Percentiles rank a stretch among this genome's conserved stretches.
phyloP scores from a whole-genome alignment of 768 basidiomycete species.

The Hygrophorus russula region DNA sequence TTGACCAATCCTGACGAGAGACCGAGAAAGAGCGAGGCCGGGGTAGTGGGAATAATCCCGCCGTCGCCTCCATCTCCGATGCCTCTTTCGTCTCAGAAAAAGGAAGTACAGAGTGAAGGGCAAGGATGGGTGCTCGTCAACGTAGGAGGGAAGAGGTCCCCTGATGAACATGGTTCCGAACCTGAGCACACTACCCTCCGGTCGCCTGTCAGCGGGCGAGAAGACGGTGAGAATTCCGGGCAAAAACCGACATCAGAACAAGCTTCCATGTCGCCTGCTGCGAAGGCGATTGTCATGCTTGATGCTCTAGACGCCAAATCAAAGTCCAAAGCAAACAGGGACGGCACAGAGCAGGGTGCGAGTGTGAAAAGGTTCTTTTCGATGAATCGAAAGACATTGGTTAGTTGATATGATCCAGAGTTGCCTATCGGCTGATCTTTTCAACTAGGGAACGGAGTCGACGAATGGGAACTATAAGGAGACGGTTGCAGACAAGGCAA shows the following conservation, averaged over 20 bases:
- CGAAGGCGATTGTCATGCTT: conserved; percentile 52
- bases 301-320: conserved; percentile 45
- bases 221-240: conserved; percentile 5
- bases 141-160: conserved; percentile 30
- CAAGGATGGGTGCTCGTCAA: conserved; percentile 62
- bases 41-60: conserved; percentile 39
- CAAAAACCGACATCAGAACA: background rate
- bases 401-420: conserved; percentile 15
- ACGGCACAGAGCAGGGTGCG: conserved; percentile 10
- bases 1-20: conserved; percentile 30
- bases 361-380: conserved; percentile 28
- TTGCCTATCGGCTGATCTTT: background rate
- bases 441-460: background rate
- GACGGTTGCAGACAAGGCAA: no score
- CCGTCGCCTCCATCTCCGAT: conserved; percentile 14
- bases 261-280: conserved; percentile 30
- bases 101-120: conserved; percentile 21
- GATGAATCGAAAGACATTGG: conserved; percentile 25
- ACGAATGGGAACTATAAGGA: background rate
- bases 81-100: conserved; percentile 9
- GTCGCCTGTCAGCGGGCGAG: conserved; percentile 4
- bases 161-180: background rate
- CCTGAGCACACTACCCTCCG: background rate
- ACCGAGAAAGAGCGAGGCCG: conserved; percentile 53
- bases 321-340: conserved; percentile 19